Conservation (phyloP, 768 basidiomycete genomes). For the Pleurotus salmoneostramineus region DNA sequence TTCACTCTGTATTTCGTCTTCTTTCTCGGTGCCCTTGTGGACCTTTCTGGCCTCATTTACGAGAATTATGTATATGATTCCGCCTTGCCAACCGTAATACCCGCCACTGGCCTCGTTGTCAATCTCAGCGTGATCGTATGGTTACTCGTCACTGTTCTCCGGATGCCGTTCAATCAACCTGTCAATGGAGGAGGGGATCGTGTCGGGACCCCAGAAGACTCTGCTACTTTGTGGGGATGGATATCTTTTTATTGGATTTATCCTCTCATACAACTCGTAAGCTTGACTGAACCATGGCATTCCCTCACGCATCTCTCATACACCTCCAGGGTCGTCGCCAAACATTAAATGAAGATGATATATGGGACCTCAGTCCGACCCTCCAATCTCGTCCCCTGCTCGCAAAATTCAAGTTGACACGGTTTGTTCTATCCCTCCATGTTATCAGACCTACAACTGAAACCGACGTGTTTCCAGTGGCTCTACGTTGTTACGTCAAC, state of each 20-base stretch:
- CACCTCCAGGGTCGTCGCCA: slow-evolving; percentile 35
- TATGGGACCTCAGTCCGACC: slow-evolving; percentile 69
- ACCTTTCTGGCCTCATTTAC: slow-evolving; percentile 53
- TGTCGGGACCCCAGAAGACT: slow-evolving; percentile 76
- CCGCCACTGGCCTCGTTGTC: slow-evolving; percentile 22
- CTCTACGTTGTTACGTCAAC: slow-evolving; percentile 34
- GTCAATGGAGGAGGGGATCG: slow-evolving; percentile 56
- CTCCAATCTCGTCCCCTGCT: slow-evolving; percentile 66
- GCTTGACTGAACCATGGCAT: slow-evolving; percentile 7
- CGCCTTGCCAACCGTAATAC: slow-evolving; percentile 33
- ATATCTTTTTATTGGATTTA: slow-evolving; percentile 69
- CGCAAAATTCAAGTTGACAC: slow-evolving; percentile 37
- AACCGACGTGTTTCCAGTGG: slow-evolving; percentile 18
- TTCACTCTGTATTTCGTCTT: slow-evolving; percentile 54
- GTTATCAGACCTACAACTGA: not conserved
- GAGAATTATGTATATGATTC: slow-evolving; percentile 39
- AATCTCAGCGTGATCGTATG: slow-evolving; percentile 42
- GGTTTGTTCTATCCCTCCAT: slow-evolving; percentile 19
- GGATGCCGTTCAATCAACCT: slow-evolving; percentile 63
- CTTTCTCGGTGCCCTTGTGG: slow-evolving; percentile 39
- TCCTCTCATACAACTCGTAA: slow-evolving; percentile 52
- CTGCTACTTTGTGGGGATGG: slow-evolving; percentile 70
- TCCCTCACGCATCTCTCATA: not conserved
- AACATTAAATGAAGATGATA: slow-evolving; percentile 66
- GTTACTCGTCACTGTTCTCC: slow-evolving; percentile 42